phyloP scores from a whole-genome alignment of 805 yeast species.

The Saturnispora sanitii region DNA sequence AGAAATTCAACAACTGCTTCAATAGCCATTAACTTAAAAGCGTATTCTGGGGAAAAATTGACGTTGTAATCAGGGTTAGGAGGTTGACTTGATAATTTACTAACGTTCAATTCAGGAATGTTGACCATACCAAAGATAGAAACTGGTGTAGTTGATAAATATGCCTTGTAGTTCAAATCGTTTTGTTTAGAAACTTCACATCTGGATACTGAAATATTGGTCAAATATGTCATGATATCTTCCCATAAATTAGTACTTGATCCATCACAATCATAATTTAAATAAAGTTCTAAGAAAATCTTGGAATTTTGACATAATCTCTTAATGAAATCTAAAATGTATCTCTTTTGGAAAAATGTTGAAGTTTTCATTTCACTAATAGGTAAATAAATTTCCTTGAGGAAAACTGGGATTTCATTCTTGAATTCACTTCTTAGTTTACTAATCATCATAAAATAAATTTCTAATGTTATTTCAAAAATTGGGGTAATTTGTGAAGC shows the following conservation, averaged over 20 bases:
- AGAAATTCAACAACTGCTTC: slow-evolving; percentile 74
- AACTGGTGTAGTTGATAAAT: slow-evolving; percentile 27
- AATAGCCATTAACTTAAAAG: slow-evolving; percentile 72
- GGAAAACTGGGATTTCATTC: slow-evolving; percentile 86
- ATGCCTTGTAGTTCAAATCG: slow-evolving; percentile 43
- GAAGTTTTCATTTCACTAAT: slow-evolving; percentile 87
- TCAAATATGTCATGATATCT: slow-evolving; percentile 65
- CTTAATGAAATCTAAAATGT: slow-evolving; percentile 69
- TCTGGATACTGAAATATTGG: slow-evolving; percentile 58
- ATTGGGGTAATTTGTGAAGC: slow-evolving; percentile 88
- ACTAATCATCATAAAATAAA: slow-evolving; percentile 81
- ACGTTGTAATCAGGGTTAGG: slow-evolving; percentile 47
- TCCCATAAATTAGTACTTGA: slow-evolving; percentile 80
- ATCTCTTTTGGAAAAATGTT: slow-evolving; percentile 86
- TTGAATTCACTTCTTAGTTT: slow-evolving; percentile 82
- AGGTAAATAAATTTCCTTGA: slow-evolving; percentile 89
- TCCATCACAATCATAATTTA: slow-evolving; percentile 91
- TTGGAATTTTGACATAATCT: slow-evolving; percentile 82
- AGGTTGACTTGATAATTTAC: slow-evolving; percentile 43
- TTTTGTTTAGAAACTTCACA: slow-evolving; percentile 67
- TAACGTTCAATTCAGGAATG: slow-evolving; percentile 68
- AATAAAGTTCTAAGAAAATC: slow-evolving; percentile 81
- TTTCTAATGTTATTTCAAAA: slow-evolving; percentile 83
- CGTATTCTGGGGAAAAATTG: slow-evolving; percentile 68
- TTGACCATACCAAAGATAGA: slow-evolving; percentile 50